Conservation (phyloP, 352 stramenopile species). For the Pythium folliculosum region DNA sequence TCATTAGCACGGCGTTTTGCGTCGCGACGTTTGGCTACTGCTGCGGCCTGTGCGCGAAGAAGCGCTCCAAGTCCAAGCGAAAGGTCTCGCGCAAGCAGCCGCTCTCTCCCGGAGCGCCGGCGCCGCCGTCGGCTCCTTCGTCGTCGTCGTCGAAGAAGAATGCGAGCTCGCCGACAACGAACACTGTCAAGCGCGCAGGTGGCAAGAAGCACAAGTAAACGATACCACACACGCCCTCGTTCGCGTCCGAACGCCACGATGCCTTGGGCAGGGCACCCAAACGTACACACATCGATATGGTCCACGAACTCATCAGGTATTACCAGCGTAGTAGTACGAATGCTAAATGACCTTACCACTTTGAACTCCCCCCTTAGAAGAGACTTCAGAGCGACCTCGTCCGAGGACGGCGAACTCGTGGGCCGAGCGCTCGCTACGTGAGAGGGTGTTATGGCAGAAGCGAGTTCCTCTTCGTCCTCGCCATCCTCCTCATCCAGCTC, state of each 20-base stretch:
- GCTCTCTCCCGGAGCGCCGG: slow-evolving; percentile 19
- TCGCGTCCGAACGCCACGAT: too few relatives aligned
- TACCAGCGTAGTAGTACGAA: too few relatives aligned
- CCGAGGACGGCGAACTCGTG: too few relatives aligned
- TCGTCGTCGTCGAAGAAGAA: slow-evolving; percentile 8
- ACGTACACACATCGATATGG: too few relatives aligned
- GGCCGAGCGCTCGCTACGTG: too few relatives aligned
- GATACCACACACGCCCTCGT: too few relatives aligned
- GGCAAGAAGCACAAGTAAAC: slow-evolving; percentile 32
- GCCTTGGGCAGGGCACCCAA: too few relatives aligned
- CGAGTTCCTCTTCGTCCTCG: not conserved
- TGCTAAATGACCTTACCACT: too few relatives aligned
- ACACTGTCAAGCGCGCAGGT: slow-evolving; percentile 15
- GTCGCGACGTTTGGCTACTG: slow-evolving; percentile 60
- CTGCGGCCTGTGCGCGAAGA: slow-evolving; percentile 43
- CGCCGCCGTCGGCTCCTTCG: not conserved
- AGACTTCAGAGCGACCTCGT: not conserved
- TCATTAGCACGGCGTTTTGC: slow-evolving; percentile 52
- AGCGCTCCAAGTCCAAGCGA: slow-evolving; percentile 51
- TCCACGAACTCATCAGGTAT: too few relatives aligned
- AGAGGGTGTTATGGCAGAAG: not conserved
- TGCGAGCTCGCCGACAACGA: not conserved
- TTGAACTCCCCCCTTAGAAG: too few relatives aligned
- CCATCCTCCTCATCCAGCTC: not conserved
- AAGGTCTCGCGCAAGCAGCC: slow-evolving; percentile 42